Evolutionary conservation across 2,329 filamentous ascomycete species (phyloP).

Genomic region (Epichloe bromicola): DNA sequence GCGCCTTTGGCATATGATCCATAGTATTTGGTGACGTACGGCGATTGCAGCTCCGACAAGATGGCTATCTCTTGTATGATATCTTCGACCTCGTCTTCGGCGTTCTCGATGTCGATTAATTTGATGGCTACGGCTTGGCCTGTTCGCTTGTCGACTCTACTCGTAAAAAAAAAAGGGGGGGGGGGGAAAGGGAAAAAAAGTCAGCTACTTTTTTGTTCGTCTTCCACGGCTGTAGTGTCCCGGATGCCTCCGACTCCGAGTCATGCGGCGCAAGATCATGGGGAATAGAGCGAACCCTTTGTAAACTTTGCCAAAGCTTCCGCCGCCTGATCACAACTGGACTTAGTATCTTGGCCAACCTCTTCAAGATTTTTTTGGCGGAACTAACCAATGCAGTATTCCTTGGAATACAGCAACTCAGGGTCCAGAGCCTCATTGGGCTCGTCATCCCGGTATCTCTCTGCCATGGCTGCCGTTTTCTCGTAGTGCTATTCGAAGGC

Average conservation of each 20-base stretch:
- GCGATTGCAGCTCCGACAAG: conserved; percentile 86
- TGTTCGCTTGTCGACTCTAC: conserved; percentile 78
- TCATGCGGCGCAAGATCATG: background rate
- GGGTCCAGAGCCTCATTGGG: conserved; percentile 55
- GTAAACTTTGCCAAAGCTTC: conserved; percentile 97
- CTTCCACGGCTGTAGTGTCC: background rate
- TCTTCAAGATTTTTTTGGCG: conserved; percentile 1
- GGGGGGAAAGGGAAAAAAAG: background rate
- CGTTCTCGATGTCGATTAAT: conserved; percentile 96
- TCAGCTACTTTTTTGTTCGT: background rate
- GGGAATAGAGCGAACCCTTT: conserved; percentile 56
- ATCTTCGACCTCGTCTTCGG: conserved; percentile 97
- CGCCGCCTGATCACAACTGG: conserved; percentile 51
- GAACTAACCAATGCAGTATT: conserved; percentile 67
- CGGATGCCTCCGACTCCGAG: background rate
- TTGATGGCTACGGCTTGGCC: conserved; percentile 96
- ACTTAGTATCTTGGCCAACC: conserved; percentile 11
- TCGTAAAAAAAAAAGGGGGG: background rate
- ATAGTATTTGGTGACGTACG: conserved; percentile 95
- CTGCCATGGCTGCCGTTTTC: conserved; percentile 28
- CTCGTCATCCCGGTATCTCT: conserved; percentile 33
- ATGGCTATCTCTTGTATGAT: conserved; percentile 99
- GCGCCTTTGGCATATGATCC: conserved; percentile 93
- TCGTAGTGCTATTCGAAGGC: background rate
- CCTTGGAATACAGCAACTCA: conserved; percentile 84